A percentile compares a stretch with the other conserved stretches of the same genome.
These are phyloP conservation scores for Rhododendron simsii DNA, from an alignment of 148 eudicot species.

Conservation along the genomic window DNA sequence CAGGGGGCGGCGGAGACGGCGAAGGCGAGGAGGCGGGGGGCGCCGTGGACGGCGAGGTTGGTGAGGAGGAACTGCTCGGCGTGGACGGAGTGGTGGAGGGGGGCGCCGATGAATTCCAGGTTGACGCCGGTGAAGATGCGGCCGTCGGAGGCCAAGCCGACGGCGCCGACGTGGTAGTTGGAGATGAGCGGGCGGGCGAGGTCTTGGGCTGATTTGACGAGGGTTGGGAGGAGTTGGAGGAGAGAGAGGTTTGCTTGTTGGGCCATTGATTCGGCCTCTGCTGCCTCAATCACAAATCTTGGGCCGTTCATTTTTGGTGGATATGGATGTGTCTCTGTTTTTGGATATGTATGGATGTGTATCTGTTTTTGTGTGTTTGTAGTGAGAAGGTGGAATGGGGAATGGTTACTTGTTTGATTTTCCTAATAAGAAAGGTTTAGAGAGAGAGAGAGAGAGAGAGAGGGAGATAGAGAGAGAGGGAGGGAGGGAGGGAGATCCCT, in stretches of 20 bases:
- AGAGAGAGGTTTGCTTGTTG: constrained; percentile 34
- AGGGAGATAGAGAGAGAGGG: neutral
- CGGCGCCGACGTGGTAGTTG: constrained; percentile 67
- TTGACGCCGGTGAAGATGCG: constrained; percentile 84
- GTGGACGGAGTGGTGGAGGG: constrained; percentile 86
- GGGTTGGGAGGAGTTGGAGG: constrained; percentile 57
- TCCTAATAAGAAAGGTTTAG: too few relatives aligned
- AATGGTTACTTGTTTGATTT: neutral
- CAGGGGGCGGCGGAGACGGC: constrained; percentile 91
- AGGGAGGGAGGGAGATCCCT: neutral
- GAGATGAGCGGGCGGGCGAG: constrained; percentile 72
- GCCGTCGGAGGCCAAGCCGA: constrained; percentile 64
- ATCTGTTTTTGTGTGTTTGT: neutral
- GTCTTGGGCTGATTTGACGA: constrained; percentile 41
- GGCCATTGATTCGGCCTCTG: constrained; percentile 56
- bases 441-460: neutral
- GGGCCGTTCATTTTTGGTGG: constrained; percentile 38
- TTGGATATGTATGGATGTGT: neutral
- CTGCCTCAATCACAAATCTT: constrained; percentile 46
- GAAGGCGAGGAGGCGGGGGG: constrained; percentile 34
- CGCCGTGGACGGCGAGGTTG: constrained; percentile 41
- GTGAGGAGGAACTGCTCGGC: constrained; percentile 89
- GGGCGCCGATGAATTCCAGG: constrained; percentile 64
- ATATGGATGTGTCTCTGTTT: neutral
- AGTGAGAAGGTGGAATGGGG: neutral